These are phyloP conservation scores for Penicillium waksmanii DNA, from an alignment of 495 filamentous ascomycete species.

Conservation along the genomic window DNA sequence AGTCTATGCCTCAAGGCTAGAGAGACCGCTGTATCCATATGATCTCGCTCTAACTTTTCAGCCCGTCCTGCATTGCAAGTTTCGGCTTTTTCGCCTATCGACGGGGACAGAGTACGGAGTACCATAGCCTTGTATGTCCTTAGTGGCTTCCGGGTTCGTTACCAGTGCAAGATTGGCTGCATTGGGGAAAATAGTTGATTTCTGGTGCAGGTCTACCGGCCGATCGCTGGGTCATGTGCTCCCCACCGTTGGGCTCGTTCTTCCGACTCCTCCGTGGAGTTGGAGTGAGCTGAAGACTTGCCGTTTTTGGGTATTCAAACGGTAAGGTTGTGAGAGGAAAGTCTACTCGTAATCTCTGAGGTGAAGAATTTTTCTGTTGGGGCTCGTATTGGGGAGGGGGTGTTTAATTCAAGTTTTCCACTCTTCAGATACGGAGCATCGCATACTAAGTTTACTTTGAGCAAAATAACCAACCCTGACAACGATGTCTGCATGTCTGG, in stretches of 20 bases:
- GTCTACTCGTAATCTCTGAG: not conserved
- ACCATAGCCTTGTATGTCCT: conserved; percentile 1
- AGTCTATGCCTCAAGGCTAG: not conserved
- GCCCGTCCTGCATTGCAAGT: conserved; percentile 1
- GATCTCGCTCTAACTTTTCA: conserved; percentile 7
- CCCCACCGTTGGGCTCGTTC: conserved; percentile 11
- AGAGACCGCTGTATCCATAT: conserved; percentile 3
- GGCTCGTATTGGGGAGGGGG: not conserved
- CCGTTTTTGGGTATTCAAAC: not conserved
- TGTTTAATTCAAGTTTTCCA: not conserved
- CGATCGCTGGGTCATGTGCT: conserved; percentile 13
- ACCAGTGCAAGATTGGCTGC: conserved; percentile 5
- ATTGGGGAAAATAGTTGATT: not conserved
- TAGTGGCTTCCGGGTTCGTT: not conserved
- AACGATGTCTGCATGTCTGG: not conserved
- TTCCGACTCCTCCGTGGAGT: conserved; percentile 5
- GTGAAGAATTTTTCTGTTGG: not conserved
- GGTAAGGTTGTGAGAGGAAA: not conserved
- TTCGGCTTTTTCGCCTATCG: not conserved
- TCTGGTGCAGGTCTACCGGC: conserved; percentile 4
- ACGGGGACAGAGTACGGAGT: not conserved
- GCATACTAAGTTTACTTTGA: too few species aligned
- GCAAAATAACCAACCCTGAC: not conserved
- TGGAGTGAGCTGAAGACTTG: not conserved
- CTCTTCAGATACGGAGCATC: too few species aligned